Evolutionary conservation across 2,329 filamentous ascomycete species (phyloP).

Genomic region (Cryphonectria carpinicola): DNA sequence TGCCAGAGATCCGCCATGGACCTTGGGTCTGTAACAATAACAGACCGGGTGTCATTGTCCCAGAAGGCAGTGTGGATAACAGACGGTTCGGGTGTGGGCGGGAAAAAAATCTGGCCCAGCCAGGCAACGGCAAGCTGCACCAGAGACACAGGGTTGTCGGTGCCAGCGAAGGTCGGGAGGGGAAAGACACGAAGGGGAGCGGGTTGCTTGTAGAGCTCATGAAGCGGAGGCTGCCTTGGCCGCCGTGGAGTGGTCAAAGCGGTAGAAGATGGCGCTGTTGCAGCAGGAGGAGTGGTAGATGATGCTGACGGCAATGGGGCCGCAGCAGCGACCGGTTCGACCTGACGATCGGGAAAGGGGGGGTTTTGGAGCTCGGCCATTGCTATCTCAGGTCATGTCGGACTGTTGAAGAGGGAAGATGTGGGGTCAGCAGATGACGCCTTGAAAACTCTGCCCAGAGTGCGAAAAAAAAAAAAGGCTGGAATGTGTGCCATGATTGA

Average conservation of each 20-base stretch:
- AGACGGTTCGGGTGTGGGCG: constrained; percentile 66
- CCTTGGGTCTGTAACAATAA: constrained; percentile 78
- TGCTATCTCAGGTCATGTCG: constrained; percentile 51
- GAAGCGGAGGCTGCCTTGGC: constrained; percentile 44
- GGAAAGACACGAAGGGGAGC: constrained; percentile 82
- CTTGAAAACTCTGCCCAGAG: constrained; percentile 12
- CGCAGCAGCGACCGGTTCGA: constrained; percentile 24
- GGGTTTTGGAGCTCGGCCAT: constrained; percentile 46
- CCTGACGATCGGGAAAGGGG: constrained; percentile 19
- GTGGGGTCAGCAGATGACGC: constrained; percentile 28
- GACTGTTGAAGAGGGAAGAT: constrained; percentile 36
- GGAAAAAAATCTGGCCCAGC: constrained; percentile 72
- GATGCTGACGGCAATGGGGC: constrained; percentile 29
- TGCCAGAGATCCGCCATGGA: constrained; percentile 88
- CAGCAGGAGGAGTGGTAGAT: constrained; percentile 27
- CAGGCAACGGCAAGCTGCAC: constrained; percentile 80
- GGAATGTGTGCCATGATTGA: constrained; percentile 29
- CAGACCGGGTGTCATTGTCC: constrained; percentile 78
- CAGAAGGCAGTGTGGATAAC: constrained; percentile 74
- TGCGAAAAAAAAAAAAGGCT: constrained; percentile 1
- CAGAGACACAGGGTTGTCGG: constrained; percentile 88
- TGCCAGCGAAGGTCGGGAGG: constrained; percentile 84
- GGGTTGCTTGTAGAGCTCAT: constrained; percentile 80
- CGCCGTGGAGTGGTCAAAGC: constrained; percentile 23
- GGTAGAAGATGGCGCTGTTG: constrained; percentile 30